These are phyloP conservation scores for Pseudogymnoascus sp. DNA, from an alignment of 2,329 filamentous ascomycete genomes.

Conservation along the genomic window DNA sequence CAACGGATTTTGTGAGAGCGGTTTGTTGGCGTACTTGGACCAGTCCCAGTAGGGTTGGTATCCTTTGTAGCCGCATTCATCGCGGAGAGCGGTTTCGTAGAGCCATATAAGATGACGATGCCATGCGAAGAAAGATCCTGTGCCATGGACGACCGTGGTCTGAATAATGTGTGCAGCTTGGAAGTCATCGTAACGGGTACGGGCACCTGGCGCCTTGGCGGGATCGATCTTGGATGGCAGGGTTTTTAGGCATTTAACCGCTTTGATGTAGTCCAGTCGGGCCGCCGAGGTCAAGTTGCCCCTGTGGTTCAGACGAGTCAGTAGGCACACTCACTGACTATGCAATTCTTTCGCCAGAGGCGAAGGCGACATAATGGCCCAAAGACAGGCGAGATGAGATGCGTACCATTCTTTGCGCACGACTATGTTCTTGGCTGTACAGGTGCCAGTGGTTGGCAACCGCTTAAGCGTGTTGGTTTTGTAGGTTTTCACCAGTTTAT, in stretches of 20 bases:
- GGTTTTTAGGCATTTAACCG: slow-evolving; percentile 28
- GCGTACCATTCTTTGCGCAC: slow-evolving; percentile 16
- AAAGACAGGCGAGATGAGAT: neutral
- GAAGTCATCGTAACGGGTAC: slow-evolving; percentile 33
- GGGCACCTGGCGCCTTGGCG: slow-evolving; percentile 14
- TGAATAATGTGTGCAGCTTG: slow-evolving; percentile 33
- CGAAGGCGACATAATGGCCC: neutral
- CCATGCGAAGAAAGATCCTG: slow-evolving; percentile 34
- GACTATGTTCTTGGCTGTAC: slow-evolving; percentile 10
- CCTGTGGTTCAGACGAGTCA: neutral
- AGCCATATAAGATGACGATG: slow-evolving; percentile 34
- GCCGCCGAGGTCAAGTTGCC: neutral
- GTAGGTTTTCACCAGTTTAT: neutral
- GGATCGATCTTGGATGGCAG: slow-evolving; percentile 27
- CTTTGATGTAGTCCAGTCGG: slow-evolving; percentile 12
- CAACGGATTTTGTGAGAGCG: neutral
- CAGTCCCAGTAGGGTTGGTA: neutral
- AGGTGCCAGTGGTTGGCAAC: neutral
- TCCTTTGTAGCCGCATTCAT: slow-evolving; percentile 31
- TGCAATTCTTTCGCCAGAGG: neutral
- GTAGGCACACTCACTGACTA: neutral
- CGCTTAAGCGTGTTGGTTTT: neutral
- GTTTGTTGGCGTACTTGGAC: neutral
- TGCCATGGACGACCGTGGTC: slow-evolving; percentile 28
- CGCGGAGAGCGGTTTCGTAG: slow-evolving; percentile 32